Percentiles rank a stretch among this genome's conserved stretches.
Conservation (phyloP, 306 rosid species). For the Bauhinia variegata region DNA sequence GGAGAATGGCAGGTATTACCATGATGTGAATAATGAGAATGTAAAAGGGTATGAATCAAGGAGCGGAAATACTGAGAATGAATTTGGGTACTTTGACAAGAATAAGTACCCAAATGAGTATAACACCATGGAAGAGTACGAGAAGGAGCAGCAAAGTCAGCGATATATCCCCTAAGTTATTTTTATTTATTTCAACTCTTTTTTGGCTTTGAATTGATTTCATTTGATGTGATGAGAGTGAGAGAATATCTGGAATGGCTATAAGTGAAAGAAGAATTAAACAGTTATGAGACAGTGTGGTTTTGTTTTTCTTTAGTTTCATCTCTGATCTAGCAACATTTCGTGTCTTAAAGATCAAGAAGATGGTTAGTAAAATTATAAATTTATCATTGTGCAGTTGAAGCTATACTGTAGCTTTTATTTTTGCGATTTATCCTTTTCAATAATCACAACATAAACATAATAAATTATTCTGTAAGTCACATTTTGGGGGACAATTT, state of each 20-base stretch:
- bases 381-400: slow-evolving; percentile 31
- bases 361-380: slow-evolving; percentile 23
- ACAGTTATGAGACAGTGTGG: slow-evolving; percentile 34
- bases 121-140: slow-evolving; percentile 81
- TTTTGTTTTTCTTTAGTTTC: slow-evolving; percentile 29
- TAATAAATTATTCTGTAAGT: background rate
- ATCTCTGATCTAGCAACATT: slow-evolving; percentile 38
- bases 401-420: slow-evolving; percentile 23
- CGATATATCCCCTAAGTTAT: slow-evolving; percentile 52
- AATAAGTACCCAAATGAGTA: slow-evolving; percentile 53
- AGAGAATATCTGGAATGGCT: slow-evolving; percentile 15
- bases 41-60: slow-evolving; percentile 41
- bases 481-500: background rate
- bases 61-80: slow-evolving; percentile 42
- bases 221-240: slow-evolving; percentile 19
- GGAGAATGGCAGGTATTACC: slow-evolving; percentile 62
- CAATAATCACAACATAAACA: too few relatives aligned
- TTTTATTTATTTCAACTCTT: background rate
- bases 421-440: background rate
- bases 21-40: slow-evolving; percentile 36
- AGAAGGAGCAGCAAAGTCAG: slow-evolving; percentile 61
- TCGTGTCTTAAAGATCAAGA: slow-evolving; percentile 32
- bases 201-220: too few relatives aligned
- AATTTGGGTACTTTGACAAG: slow-evolving; percentile 38
- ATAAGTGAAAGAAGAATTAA: slow-evolving; percentile 13